Percentiles rank a stretch among this genome's conserved stretches.
These are phyloP conservation scores for Talinum fruticosum DNA, from an alignment of 148 eudicot species.

Conservation along the genomic window DNA sequence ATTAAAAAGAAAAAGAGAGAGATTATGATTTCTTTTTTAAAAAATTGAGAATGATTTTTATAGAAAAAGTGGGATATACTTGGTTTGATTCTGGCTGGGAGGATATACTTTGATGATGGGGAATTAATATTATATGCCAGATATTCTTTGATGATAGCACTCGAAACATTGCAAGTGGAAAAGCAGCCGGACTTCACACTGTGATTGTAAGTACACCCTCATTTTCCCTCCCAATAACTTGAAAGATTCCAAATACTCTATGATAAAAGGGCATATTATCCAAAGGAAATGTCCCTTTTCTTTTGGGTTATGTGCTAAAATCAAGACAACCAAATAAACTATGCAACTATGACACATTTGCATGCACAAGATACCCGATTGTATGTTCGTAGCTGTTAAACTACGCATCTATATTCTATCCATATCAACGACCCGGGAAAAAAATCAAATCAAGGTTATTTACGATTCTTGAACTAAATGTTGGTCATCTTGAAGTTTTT, in stretches of 20 bases:
- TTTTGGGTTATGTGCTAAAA: neutral
- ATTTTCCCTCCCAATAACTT: neutral
- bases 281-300: neutral
- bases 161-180: slow-evolving; percentile 83
- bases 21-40: no score
- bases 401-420: no score
- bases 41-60: neutral
- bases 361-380: no score
- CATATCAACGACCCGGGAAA: no score
- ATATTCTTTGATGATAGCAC: slow-evolving; percentile 87
- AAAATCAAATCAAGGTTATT: no score
- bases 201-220: slow-evolving; percentile 58
- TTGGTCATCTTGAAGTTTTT: no score
- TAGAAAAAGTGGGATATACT: neutral
- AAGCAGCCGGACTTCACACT: slow-evolving; percentile 81
- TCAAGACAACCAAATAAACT: no score
- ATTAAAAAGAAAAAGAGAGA: no score
- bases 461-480: no score
- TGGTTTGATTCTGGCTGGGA: neutral
- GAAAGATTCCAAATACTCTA: neutral
- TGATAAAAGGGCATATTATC: neutral
- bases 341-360: no score
- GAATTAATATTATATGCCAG: slow-evolving; percentile 31
- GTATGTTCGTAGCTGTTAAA: no score
- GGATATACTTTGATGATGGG: neutral